Conservation (phyloP, 805 yeast genomes). For the Deakozyma indianensis region DNA sequence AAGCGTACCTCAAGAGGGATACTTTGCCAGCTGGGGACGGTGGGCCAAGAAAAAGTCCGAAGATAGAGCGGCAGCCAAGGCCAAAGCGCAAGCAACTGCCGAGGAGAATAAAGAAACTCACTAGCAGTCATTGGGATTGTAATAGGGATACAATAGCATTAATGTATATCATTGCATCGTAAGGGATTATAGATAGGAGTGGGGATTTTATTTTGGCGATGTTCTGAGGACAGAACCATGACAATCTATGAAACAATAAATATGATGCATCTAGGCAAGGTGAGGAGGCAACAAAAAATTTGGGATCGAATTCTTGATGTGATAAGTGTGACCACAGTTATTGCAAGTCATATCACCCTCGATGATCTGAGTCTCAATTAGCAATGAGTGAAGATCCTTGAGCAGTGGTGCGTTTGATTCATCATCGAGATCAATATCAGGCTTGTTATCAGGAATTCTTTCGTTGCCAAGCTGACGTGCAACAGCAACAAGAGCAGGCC, state of each 20-base stretch:
- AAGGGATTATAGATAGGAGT: no score
- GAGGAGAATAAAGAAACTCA: not conserved
- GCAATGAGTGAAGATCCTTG: constrained; percentile 59
- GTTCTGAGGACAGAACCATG: no score
- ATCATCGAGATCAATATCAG: constrained; percentile 26
- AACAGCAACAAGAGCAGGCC: constrained; percentile 72
- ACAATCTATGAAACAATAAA: no score
- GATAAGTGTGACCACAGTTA: constrained; percentile 75
- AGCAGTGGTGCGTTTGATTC: constrained; percentile 36
- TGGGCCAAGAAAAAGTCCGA: constrained; percentile 9
- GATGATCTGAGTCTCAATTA: constrained; percentile 71
- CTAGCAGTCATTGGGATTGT: not conserved
- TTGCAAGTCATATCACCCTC: constrained; percentile 86
- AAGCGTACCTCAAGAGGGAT: constrained; percentile 4
- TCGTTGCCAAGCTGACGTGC: constrained; percentile 62
- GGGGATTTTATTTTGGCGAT: no score
- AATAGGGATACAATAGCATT: not conserved
- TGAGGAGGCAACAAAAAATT: constrained; percentile 92
- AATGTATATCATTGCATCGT: no score
- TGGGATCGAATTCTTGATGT: constrained; percentile 87
- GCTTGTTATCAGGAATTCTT: constrained; percentile 23
- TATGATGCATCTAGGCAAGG: constrained; percentile 31
- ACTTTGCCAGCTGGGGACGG: constrained; percentile 8
- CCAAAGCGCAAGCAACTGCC: not conserved
- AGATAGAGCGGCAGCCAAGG: constrained; percentile 1